A percentile compares a stretch with the other conserved stretches of the same genome.
These are phyloP conservation scores for Casuarina cunninghamiana DNA, from an alignment of 306 rosid genomes.

Conservation along the genomic window DNA sequence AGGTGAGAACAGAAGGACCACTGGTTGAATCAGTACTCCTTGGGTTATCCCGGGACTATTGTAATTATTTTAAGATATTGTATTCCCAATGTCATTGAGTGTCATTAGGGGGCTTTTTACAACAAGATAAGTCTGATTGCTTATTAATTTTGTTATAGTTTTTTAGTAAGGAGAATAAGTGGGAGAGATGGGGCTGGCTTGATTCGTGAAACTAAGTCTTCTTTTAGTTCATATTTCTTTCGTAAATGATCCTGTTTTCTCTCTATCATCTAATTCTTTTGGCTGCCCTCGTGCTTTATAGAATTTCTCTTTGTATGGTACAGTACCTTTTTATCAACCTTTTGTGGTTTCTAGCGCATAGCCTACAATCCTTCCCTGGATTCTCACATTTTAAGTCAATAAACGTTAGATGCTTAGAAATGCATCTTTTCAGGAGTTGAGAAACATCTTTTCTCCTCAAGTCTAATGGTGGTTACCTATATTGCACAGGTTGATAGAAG, in stretches of 20 bases:
- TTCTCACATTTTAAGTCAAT: neutral
- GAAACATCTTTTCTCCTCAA: neutral
- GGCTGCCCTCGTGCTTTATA: neutral
- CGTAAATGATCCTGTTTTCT: neutral
- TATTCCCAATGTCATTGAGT: constrained; percentile 1
- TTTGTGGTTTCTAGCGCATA: neutral
- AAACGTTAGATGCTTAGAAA: neutral
- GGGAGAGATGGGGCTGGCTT: neutral
- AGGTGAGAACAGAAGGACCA: neutral
- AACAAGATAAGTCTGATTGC: neutral
- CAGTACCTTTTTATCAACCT: neutral
- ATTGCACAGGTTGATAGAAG: constrained; percentile 65
- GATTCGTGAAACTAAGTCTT: neutral
- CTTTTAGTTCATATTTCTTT: neutral
- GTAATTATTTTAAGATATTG: neutral
- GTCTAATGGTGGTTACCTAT: constrained; percentile 5
- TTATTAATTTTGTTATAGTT: neutral
- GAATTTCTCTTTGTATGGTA: neutral
- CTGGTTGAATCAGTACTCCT: neutral
- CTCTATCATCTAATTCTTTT: neutral
- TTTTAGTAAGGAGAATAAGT: neutral
- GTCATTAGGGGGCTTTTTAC: neutral
- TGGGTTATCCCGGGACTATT: neutral
- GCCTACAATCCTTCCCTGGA: neutral
- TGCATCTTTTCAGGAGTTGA: neutral